Conservation (phyloP, 108 stramenopile genomes). For the Nitzschia sp. region DNA sequence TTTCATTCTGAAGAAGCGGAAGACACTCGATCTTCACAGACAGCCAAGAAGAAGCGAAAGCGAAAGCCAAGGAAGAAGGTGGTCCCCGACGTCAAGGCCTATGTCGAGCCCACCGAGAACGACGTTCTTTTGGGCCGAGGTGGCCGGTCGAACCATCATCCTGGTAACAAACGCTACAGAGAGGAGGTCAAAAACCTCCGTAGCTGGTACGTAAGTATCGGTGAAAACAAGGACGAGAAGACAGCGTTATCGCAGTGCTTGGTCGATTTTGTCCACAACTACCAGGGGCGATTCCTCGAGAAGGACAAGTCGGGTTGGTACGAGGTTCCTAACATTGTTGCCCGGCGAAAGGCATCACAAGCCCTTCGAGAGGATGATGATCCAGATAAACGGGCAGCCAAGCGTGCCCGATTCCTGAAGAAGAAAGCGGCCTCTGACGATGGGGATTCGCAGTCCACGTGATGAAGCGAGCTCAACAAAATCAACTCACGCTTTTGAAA, state of each 20-base stretch:
- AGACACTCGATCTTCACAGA: neutral
- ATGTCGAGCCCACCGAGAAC: conserved; percentile 17
- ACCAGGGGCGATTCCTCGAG: conserved; percentile 52
- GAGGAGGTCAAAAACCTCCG: conserved; percentile 36
- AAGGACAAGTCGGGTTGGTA: conserved; percentile 36
- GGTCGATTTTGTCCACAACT: conserved; percentile 31
- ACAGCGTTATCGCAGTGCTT: conserved; percentile 38
- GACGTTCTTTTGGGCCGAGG: conserved; percentile 51
- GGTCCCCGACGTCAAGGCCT: conserved; percentile 30
- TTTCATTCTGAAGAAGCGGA: too few relatives aligned
- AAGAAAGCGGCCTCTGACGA: conserved; percentile 12
- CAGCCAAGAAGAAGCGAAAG: conserved; percentile 33
- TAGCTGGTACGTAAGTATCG: conserved; percentile 26
- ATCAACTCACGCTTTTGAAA: too few relatives aligned
- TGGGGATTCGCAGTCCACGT: too few relatives aligned
- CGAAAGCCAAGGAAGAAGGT: conserved; percentile 31
- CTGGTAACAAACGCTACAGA: conserved; percentile 50
- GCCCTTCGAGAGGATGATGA: conserved; percentile 49
- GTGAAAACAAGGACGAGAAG: conserved; percentile 44
- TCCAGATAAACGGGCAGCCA: conserved; percentile 45
- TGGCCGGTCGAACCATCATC: conserved; percentile 49
- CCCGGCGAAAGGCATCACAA: conserved; percentile 48
- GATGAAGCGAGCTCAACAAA: neutral
- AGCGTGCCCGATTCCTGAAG: conserved; percentile 31
- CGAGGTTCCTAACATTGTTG: conserved; percentile 37